These are phyloP conservation scores for Cercospora sp. DNA, from an alignment of 2,329 filamentous ascomycete species.

Conservation along the genomic window DNA sequence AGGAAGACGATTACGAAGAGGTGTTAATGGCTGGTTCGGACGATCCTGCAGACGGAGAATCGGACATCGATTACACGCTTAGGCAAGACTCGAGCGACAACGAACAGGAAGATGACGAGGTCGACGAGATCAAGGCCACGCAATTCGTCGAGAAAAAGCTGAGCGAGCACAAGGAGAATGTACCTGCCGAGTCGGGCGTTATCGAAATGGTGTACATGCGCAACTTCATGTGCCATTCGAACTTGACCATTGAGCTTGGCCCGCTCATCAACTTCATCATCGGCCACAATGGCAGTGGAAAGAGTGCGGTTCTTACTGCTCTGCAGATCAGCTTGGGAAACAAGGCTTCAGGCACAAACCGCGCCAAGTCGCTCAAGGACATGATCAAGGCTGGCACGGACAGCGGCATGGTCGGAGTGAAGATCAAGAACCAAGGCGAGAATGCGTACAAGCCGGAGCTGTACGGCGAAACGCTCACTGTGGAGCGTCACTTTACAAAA, in stretches of 20 bases:
- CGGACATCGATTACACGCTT: conserved; percentile 23
- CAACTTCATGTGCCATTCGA: conserved; percentile 95
- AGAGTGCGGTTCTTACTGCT: conserved; percentile 91
- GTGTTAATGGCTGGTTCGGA: conserved; percentile 11
- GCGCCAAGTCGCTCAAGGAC: conserved; percentile 82
- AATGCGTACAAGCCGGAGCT: conserved; percentile 79
- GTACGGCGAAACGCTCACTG: conserved; percentile 80
- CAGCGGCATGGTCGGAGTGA: conserved; percentile 70
- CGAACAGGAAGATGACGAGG: conserved; percentile 34
- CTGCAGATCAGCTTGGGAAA: conserved; percentile 92
- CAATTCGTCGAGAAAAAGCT: conserved; percentile 37
- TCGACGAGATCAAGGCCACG: conserved; percentile 33
- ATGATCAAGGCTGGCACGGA: conserved; percentile 89
- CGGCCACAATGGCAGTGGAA: conserved; percentile 95
- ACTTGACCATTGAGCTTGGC: conserved; percentile 79
- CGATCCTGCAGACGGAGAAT: conserved; percentile 21
- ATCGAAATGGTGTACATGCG: conserved; percentile 82
- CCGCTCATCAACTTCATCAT: conserved; percentile 98
- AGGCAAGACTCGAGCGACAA: conserved; percentile 26
- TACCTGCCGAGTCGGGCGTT: conserved; percentile 78
- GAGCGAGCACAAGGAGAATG: conserved; percentile 56
- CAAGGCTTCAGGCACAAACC: conserved; percentile 89
- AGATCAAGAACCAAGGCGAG: conserved; percentile 85
- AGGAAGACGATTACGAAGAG: conserved; percentile 33
- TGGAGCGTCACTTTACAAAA: conserved; percentile 85